Evolutionary conservation across 139 green algal species (phyloP), one percentile per base, ranked within the genome.

Genomic region (Gonium pectorale): DNA sequence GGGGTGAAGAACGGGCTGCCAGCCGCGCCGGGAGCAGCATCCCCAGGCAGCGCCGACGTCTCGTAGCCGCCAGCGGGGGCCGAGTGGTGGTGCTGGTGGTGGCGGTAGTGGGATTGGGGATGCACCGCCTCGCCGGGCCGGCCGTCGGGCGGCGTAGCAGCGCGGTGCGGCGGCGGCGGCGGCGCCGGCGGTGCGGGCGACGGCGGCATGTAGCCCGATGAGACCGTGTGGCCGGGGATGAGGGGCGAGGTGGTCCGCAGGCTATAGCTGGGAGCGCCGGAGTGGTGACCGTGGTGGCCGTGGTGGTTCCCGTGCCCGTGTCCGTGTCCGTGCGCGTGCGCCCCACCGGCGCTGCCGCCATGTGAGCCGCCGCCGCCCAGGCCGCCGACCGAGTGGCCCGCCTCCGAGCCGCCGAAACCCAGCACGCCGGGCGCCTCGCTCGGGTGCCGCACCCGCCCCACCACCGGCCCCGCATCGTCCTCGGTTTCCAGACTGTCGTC

Each of bases 391-490:
- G 62, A 43, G 31, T 19, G 11, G 13, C 29, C 60, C n/a, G 60
- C 60, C 35, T 2, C 79, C n/a, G n/a, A 17, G 60, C 38, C 27
- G 82, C 24, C 52, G 29, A 2, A 62, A 38, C 8, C 54, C 37
- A 6, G 35, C 67, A 5, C 75, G 21, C 75, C 38, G 67, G 80
- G 46, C 29, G 49, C 44, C 56, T 67, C 5, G 21, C 9, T 8
- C 27, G 33, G 44, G 31, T 67, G 44, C 21, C 63, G 63, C 35
- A 72, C 31, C 35, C 72, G 51, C 35, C 63, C 77, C 15, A 83
- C 83, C 21, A 78, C 64, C 54, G 43, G 70, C 40, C 51, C 72
- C 68, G 52, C 54, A 27, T 82, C 59, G 41, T 71, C 75, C 24
- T 44, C 40, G 6, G 46, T 33, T 13, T 35, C 40, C 40, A 82